Evolutionary conservation across 805 yeast genomes (phyloP), one percentile per base, ranked within the genome.

Genomic region (Tanozyma kutaoensis): DNA sequence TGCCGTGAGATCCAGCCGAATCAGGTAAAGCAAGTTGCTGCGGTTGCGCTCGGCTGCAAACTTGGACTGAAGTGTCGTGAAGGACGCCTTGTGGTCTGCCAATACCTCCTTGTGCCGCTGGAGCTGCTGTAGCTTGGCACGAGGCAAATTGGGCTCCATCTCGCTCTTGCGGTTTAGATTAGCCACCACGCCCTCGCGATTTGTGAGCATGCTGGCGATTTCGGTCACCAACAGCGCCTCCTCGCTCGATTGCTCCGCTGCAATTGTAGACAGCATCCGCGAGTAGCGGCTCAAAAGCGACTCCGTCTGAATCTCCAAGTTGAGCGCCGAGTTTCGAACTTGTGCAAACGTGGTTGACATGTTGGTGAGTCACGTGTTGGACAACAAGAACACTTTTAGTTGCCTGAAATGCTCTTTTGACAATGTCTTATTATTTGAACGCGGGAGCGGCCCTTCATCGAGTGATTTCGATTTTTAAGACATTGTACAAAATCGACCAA

Each of bases 31-130:
- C 19, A 91, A 54, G 38, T 85, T 84, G 39, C 71, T 52, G 35
- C 86, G 65, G 47, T 79, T 75, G 26, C 95, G 69, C 42, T 79
- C 94, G 40, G 80, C 84, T 34, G 63, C 56, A 23, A 80, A 69
- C 5, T 71, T 57, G 4, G 59, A 47, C 35, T 67, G 55, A 25
- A 88, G 67, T 36, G 79, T 67, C 23, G 55, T 52, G 41, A 69
- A 78, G 34, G 74, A 78, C 28, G 59, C 49, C 50, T 68, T 61
- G 51, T 81, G 86, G 30, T 84, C 93, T 31, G 59, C 67, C 16
- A 82, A 57, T 10, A 69, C 65, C 48, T 84, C 95, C 39, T 69
- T 71, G 48, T 84, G 95, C 34, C 96, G 71, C 32, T 76, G 72
- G 25, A 85, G 53, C 47, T 86, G 97, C 42, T 79, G 88, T 23